Evolutionary conservation across 805 yeast species (phyloP).

Genomic region (Wickerhamomyces canadensis): DNA sequence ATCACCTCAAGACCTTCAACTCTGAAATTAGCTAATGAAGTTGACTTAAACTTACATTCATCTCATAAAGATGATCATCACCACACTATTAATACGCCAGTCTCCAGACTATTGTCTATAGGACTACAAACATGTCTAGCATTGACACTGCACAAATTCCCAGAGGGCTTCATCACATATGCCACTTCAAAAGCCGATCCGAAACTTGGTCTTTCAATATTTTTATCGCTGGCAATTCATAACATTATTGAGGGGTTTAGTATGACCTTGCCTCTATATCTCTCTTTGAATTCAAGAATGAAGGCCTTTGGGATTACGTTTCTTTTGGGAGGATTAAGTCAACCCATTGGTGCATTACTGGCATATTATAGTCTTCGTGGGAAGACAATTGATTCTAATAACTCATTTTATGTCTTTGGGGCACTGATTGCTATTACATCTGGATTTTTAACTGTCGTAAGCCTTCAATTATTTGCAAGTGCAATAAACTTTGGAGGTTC

Average conservation of each 20-base stretch:
- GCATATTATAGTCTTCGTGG: constrained; percentile 50
- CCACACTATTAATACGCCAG: constrained; percentile 74
- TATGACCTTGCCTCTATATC: constrained; percentile 84
- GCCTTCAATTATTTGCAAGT: constrained; percentile 80
- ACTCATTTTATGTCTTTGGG: constrained; percentile 45
- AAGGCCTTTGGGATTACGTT: constrained; percentile 65
- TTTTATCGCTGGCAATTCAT: constrained; percentile 80
- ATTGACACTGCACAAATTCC: constrained; percentile 82
- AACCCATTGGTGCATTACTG: constrained; percentile 81
- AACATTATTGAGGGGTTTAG: constrained; percentile 93
- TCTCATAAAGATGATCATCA: constrained; percentile 50
- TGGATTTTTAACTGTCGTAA: constrained; percentile 79
- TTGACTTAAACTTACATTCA: constrained; percentile 24
- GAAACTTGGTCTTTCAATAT: constrained; percentile 70
- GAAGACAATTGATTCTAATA: constrained; percentile 28
- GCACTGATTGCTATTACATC: constrained; percentile 65
- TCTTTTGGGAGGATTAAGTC: constrained; percentile 74
- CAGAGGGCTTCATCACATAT: constrained; percentile 90
- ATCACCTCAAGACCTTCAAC: constrained; percentile 6
- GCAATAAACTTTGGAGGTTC: constrained; percentile 77
- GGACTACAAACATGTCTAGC: constrained; percentile 90
- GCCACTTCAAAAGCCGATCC: constrained; percentile 68
- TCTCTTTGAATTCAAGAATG: constrained; percentile 58
- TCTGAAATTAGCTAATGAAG: constrained; percentile 17
- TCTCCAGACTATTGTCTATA: constrained; percentile 73